These are phyloP conservation scores for Beverwykella pulmonaria DNA, from an alignment of 495 filamentous ascomycete species.

Conservation along the genomic window DNA sequence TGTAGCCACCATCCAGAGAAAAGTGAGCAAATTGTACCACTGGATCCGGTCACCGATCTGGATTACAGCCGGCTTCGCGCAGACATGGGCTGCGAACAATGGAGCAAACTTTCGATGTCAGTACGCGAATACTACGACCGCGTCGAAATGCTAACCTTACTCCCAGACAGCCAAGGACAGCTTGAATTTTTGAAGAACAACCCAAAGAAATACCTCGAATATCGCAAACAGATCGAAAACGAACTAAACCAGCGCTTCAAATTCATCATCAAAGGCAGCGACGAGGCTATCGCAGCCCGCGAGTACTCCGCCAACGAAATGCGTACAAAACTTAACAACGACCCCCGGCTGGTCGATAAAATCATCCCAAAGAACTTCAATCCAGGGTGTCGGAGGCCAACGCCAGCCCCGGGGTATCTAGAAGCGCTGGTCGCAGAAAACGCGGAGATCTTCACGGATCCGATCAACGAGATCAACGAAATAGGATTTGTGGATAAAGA, in stretches of 20 bases:
- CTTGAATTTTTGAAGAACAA: conserved; percentile 40
- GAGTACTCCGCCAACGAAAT: conserved; percentile 45
- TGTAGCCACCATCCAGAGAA: conserved; percentile 42
- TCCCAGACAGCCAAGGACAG: conserved; percentile 32
- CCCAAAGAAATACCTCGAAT: conserved; percentile 47
- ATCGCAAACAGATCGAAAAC: conserved; percentile 50
- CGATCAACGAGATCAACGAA: conserved; percentile 36
- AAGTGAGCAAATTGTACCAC: conserved; percentile 42
- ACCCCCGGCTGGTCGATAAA: not conserved
- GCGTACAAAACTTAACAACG: conserved; percentile 37
- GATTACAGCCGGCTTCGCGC: conserved; percentile 48
- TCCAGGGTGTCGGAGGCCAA: conserved; percentile 46
- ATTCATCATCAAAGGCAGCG: conserved; percentile 49
- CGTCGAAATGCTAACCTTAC: not conserved
- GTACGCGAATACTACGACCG: not conserved
- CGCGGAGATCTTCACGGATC: conserved; percentile 44
- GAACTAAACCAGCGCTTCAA: conserved; percentile 52
- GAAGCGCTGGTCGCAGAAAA: conserved; percentile 45
- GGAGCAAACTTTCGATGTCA: conserved; percentile 46
- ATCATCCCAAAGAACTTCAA: conserved; percentile 40
- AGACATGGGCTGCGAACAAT: conserved; percentile 45
- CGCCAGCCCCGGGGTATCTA: conserved; percentile 46
- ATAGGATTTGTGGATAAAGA: conserved; percentile 45
- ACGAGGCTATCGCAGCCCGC: conserved; percentile 40
- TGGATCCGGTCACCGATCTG: conserved; percentile 47